These are phyloP conservation scores for Apiospora kogelbergensis DNA, from an alignment of 2,329 filamentous ascomycete genomes.

Conservation along the genomic window DNA sequence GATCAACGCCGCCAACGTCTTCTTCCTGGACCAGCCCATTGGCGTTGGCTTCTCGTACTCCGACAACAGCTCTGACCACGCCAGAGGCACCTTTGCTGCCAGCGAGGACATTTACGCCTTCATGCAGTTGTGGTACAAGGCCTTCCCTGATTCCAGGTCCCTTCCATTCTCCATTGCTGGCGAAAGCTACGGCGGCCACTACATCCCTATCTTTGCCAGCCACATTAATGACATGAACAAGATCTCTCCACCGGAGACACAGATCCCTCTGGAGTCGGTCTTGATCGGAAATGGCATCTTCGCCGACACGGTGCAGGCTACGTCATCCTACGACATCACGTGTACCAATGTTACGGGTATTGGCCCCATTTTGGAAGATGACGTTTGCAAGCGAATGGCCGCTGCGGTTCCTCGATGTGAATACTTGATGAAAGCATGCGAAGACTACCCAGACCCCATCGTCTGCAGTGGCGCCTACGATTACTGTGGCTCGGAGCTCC, in stretches of 20 bases:
- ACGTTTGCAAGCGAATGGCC: conserved; percentile 39
- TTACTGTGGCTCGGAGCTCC: conserved; percentile 38
- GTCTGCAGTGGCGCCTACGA: conserved; percentile 37
- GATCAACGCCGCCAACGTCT: conserved; percentile 52
- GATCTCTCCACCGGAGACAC: conserved; percentile 35
- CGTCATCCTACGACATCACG: conserved; percentile 18
- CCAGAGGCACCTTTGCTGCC: conserved; percentile 40
- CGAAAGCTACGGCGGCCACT: conserved; percentile 50
- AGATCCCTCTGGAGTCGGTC: conserved; percentile 43
- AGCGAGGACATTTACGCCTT: conserved; percentile 50
- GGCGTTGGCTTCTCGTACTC: conserved; percentile 58
- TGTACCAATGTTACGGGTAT: conserved; percentile 37
- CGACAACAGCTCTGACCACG: conserved; percentile 22
- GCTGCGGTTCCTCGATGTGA: conserved; percentile 44
- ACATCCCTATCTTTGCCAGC: conserved; percentile 43
- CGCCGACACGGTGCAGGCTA: conserved; percentile 18
- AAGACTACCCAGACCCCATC: conserved; percentile 38
- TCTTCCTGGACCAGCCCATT: conserved; percentile 51
- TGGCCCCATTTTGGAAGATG: neutral
- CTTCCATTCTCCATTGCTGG: conserved; percentile 46
- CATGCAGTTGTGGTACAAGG: conserved; percentile 45
- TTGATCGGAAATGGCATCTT: conserved; percentile 48
- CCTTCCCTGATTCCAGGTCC: conserved; percentile 40
- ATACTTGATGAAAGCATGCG: conserved; percentile 39
- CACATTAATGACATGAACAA: conserved; percentile 45